Conservation (phyloP, 257 asterid species). For the Dorcoceras hygrometricum region DNA sequence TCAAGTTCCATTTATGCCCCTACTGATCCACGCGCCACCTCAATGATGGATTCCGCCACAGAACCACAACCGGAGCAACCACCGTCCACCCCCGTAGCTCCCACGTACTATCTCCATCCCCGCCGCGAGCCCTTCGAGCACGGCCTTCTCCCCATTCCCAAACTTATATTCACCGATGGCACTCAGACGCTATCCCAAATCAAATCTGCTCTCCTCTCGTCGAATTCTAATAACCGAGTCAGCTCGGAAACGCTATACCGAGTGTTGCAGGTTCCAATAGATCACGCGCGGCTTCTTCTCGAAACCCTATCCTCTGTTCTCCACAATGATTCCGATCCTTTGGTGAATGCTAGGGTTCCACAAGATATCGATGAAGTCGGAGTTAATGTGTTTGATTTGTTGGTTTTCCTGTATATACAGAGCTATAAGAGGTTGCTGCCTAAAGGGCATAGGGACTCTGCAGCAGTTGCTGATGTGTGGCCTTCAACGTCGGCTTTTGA, state of each 20-base stretch:
- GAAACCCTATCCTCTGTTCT: conserved; percentile 60
- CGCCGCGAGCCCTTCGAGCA: conserved; percentile 91
- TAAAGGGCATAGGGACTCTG: conserved; percentile 84
- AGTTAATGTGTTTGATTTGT: conserved; percentile 73
- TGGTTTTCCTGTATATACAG: conserved; percentile 69
- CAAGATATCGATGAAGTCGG: conserved; percentile 55
- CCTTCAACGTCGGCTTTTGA: conserved; percentile 90
- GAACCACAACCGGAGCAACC: conserved; percentile 30
- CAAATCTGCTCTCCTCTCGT: conserved; percentile 57
- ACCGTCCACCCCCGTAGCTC: conserved; percentile 27
- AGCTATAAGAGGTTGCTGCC: conserved; percentile 85
- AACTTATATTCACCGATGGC: conserved; percentile 71
- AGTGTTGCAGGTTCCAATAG: conserved; percentile 56
- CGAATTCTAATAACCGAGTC: conserved; percentile 44
- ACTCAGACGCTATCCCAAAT: conserved; percentile 62
- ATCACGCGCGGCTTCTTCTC: conserved; percentile 66
- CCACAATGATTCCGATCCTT: conserved; percentile 59
- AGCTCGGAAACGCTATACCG: conserved; percentile 39
- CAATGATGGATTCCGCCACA: conserved; percentile 38
- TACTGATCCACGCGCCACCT: conserved; percentile 36
- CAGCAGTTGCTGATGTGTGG: conserved; percentile 95
- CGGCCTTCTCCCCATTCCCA: conserved; percentile 78
- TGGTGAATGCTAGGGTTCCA: conserved; percentile 38
- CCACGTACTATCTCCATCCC: conserved; percentile 50
- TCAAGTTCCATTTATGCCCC: conserved; percentile 20